Evolutionary conservation across 768 basidiomycete genomes (phyloP), one percentile per base, ranked within the genome.

Genomic region (Exidia glandulosa): DNA sequence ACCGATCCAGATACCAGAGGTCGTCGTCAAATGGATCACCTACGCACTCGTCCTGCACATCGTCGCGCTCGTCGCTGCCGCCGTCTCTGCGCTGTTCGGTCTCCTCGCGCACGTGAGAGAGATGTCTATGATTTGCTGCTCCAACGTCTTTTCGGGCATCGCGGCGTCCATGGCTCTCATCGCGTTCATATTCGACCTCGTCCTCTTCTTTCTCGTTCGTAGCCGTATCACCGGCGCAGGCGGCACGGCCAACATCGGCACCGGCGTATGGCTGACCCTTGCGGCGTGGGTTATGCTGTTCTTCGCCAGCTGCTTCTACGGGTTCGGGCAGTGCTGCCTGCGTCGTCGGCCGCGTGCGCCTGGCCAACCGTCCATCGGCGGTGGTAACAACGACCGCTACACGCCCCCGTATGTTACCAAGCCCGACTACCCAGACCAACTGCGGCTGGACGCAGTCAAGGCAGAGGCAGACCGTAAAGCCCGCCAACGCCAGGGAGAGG

Each of bases 11-110:
- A 90, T 97, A 57, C 92, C 94, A 1, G 76, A 83, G 59, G 82
- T 91, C 5, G 80, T 85, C 56, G 88, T 94, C 62, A 95, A 96
- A 76, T 97, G 94, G 91, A 76, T 97, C 68, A 98, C 96, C 10
- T 95, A 95, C 67, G 86, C 85, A 27, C 84, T 99, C 64, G 84
- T 97, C 63, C 80, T 98, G 16, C 94, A 98, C 69, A 84, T 96
- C 61, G 84, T 93, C 60, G 95, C 91, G 16, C 83, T 97, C 59
- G 81, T 72, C 13, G 78, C 88, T 34, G 82, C 91, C 9, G 86
- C 80, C 14, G 76, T 81, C 30, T 81, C 90, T 2, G 78, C 89
- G 31, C 57, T 94, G 34, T 89, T 95, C 63, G 94, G 93, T 41
- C 79, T 94, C 19, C 80, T 96, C 34, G 90, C 93, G 1, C 92